Conservation (phyloP, 2,329 filamentous ascomycete species). For the Alternaria sp. region DNA sequence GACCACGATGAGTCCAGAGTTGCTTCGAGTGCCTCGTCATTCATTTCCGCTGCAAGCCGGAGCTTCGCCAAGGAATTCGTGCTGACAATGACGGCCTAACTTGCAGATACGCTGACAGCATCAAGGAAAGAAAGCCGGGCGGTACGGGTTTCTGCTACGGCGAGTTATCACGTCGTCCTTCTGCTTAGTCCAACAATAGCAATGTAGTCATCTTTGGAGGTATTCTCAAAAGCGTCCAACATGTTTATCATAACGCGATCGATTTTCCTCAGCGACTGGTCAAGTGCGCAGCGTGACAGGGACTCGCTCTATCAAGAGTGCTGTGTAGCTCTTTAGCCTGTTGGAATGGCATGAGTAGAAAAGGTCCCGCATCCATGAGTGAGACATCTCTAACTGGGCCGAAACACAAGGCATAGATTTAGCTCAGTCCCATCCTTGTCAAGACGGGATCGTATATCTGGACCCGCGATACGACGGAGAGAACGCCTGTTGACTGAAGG, state of each 20-base stretch:
- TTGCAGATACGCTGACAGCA: background rate
- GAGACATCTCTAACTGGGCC: background rate
- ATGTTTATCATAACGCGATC: background rate
- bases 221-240: background rate
- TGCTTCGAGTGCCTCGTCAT: background rate
- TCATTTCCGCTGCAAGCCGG: conserved; percentile 28
- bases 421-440: background rate
- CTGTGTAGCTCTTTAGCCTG: background rate
- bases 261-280: background rate
- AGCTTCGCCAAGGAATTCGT: conserved; percentile 10
- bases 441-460: background rate
- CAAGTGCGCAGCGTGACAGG: background rate
- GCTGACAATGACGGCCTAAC: conserved; percentile 1
- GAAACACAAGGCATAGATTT: background rate
- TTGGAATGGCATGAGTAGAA: background rate
- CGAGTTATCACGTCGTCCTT: background rate
- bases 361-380: background rate
- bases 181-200: background rate
- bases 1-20: conserved; percentile 15
- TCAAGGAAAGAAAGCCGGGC: background rate
- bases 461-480: background rate
- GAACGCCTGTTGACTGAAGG: background rate
- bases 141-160: background rate
- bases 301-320: background rate
- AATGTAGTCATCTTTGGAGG: background rate